Evolutionary conservation across 2,329 filamentous ascomycete species (phyloP).

Genomic region (Aspergillus sp.): DNA sequence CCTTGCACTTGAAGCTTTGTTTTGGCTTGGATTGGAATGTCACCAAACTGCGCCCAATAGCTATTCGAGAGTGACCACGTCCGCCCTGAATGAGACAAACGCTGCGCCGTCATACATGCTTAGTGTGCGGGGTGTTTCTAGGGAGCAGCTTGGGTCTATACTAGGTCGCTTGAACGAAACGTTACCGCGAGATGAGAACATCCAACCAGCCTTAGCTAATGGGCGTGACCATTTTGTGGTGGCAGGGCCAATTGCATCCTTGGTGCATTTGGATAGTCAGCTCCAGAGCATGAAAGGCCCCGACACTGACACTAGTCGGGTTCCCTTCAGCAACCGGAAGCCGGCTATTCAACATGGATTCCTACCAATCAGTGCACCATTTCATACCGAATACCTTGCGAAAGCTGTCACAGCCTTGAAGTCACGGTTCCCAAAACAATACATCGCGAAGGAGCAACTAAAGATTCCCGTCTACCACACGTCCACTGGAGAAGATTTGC

Average conservation of each 20-base stretch:
- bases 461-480: conserved; percentile 38
- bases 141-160: background rate
- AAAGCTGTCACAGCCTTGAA: conserved; percentile 24
- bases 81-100: background rate
- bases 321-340: conserved; percentile 37
- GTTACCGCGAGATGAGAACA: background rate
- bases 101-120: conserved; percentile 20
- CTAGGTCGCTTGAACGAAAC: conserved; percentile 11
- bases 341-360: conserved; percentile 32
- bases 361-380: conserved; percentile 46
- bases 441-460: conserved; percentile 16
- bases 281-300: conserved; percentile 3
- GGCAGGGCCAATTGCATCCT: conserved; percentile 19
- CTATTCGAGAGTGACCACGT: background rate
- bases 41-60: conserved; percentile 17
- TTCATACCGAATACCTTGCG: conserved; percentile 42
- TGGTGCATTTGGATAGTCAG: conserved; percentile 15
- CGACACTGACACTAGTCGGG: conserved; percentile 19
- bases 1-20: conserved; percentile 33
- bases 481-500: conserved; percentile 32
- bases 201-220: conserved; percentile 19
- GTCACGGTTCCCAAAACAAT: conserved; percentile 15
- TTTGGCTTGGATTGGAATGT: conserved; percentile 22
- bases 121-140: conserved; percentile 15
- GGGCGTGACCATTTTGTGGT: conserved; percentile 21